Conservation (phyloP, 1,284 basidiomycete genomes). For the Cystobasidiaceae sp. region DNA sequence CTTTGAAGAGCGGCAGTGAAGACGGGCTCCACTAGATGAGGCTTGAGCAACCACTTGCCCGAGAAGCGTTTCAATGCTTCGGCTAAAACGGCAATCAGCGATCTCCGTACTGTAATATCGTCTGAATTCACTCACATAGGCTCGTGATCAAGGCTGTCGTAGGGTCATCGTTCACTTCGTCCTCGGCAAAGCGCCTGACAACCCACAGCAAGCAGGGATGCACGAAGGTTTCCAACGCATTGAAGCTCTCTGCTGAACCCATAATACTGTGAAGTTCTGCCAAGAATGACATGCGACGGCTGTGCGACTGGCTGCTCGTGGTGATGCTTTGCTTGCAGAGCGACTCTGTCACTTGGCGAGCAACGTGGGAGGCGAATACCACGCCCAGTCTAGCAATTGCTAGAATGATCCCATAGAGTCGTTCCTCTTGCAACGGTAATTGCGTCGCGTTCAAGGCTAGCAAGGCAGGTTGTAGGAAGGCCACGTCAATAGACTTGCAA, state of each 20-base stretch:
- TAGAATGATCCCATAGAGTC: too few species aligned
- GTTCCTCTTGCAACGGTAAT: too few species aligned
- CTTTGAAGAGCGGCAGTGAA: slow-evolving; percentile 62
- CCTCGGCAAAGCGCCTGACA: slow-evolving; percentile 47
- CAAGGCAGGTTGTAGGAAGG: too few species aligned
- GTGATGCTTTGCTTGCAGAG: too few species aligned
- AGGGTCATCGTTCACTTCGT: slow-evolving; percentile 39
- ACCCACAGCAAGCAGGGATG: slow-evolving; percentile 42
- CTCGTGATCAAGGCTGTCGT: slow-evolving; percentile 16
- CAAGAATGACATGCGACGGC: neutral
- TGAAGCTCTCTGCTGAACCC: neutral
- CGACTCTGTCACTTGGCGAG: too few species aligned
- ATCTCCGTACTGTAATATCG: neutral
- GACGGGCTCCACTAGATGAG: slow-evolving; percentile 67
- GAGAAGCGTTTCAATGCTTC: neutral
- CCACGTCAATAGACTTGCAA: too few species aligned
- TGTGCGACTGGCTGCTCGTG: too few species aligned
- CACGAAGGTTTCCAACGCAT: slow-evolving; percentile 10
- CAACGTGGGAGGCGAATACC: too few species aligned
- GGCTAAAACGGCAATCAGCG: neutral
- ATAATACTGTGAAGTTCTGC: neutral
- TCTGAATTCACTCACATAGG: slow-evolving; percentile 30
- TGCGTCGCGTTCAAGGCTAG: too few species aligned
- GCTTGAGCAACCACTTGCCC: slow-evolving; percentile 49
- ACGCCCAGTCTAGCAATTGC: too few species aligned